Evolutionary conservation across 2,329 filamentous ascomycete species (phyloP), one percentile per base, ranked within the genome.

Genomic region (Mycosphaerella sp.): DNA sequence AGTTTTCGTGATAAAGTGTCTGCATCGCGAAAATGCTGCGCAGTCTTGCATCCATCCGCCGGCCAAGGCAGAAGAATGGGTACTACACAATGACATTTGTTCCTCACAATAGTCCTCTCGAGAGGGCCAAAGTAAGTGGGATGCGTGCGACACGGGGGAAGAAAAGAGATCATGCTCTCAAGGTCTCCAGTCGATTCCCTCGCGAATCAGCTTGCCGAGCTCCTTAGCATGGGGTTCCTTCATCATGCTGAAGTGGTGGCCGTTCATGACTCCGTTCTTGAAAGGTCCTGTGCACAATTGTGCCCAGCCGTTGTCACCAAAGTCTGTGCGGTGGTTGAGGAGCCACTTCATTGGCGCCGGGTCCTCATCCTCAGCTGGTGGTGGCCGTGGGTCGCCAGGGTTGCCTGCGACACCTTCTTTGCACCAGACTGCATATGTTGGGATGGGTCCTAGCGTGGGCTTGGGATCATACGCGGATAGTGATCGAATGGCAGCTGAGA

Each of bases 181-280:
- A 35, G 44, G 44, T 37, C 37, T 48, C 60, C 65, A 68, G 57
- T 65, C 61, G 2, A 69, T 49, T 45, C 71, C 73, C 54, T 72
- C 68, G 53, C 70, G 63, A 52, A 76, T 72, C 52, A 75, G 66
- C 56, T 71, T 69, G 42, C 67, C 67, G 32, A 70, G 63, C 16
- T 65, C 64, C 8, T 55, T 58, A 13, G 66, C 66, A 43, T 66
- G 61, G n/a, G 67, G 67, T 27, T 80, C 81, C 66, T 84, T 81
- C 82, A 88, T 87, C 84, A 87, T 87, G 16, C 77, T 81, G 70
- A 88, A 87, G 70, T 87, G 84, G 62, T 87, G 85, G 2, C 83
- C 85, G 13, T 79, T 79, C 80, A 86, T 85, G 62, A 84, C 80
- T 49, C 76, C 76, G 57, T 74, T 73, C 70, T 86, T 82, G 68